A percentile compares a stretch with the other conserved stretches of the same genome.
Conservation (phyloP, 306 rosid species). For the Quercus glauca region DNA sequence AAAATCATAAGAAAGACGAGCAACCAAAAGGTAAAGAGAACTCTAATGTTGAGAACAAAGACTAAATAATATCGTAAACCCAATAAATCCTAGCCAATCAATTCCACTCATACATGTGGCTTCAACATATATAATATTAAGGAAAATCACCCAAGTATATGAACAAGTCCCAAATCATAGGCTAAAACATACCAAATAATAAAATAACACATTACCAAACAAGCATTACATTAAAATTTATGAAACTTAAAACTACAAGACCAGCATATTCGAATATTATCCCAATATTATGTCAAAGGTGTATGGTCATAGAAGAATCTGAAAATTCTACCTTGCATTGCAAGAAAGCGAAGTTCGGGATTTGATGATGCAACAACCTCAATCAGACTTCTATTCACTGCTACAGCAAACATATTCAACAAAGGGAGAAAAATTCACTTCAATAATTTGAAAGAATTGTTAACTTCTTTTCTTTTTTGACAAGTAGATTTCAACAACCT, state of each 20-base stretch:
- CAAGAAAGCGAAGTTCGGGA: constrained; percentile 50
- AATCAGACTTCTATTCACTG: constrained; percentile 25
- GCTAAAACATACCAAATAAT: constrained; percentile 5
- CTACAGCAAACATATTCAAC: constrained; percentile 20
- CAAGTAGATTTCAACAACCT: not conserved
- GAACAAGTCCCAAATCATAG: not conserved
- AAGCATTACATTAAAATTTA: not conserved
- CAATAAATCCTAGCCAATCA: not conserved
- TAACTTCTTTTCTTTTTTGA: not conserved
- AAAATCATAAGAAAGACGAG: not conserved
- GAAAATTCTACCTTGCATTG: constrained; percentile 61
- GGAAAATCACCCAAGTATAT: not conserved
- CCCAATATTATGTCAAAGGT: not conserved
- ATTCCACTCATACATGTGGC: not conserved
- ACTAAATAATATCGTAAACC: not conserved
- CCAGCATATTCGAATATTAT: not conserved
- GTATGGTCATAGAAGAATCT: not conserved
- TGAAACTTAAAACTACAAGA: not conserved
- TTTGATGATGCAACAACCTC: constrained; percentile 49
- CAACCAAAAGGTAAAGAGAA: not conserved
- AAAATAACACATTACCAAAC: not conserved
- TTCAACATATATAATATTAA: not conserved
- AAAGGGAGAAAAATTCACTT: not conserved
- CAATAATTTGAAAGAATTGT: not conserved
- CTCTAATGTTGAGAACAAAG: not conserved